These are phyloP conservation scores for Blakeslea trispora DNA, from an alignment of 371 early-diverging fungal species.

Conservation along the genomic window DNA sequence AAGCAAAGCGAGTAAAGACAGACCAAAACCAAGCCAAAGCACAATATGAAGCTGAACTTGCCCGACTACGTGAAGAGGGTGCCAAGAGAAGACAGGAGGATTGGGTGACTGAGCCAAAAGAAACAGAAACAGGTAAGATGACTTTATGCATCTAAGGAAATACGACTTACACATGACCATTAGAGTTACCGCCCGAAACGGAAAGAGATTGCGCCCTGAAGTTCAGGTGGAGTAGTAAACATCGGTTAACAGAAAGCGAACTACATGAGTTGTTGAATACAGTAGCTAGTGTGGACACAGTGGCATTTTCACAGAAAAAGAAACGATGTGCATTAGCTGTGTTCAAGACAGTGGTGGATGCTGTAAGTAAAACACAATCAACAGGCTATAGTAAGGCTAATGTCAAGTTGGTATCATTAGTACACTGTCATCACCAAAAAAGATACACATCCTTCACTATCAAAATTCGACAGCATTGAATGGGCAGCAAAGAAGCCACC, in stretches of 20 bases:
- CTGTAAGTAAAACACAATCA: slow-evolving; percentile 32
- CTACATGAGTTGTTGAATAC: slow-evolving; percentile 26
- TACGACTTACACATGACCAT: neutral
- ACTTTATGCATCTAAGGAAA: too few relatives aligned
- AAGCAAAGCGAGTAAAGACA: slow-evolving; percentile 38
- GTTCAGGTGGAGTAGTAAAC: slow-evolving; percentile 51
- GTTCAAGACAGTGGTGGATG: slow-evolving; percentile 49
- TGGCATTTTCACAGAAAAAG: slow-evolving; percentile 41
- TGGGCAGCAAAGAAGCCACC: slow-evolving; percentile 51
- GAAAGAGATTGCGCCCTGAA: slow-evolving; percentile 49
- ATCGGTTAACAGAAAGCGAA: slow-evolving; percentile 34
- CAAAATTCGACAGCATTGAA: slow-evolving; percentile 39
- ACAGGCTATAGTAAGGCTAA: too few relatives aligned
- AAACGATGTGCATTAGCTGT: slow-evolving; percentile 44
- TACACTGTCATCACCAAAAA: slow-evolving; percentile 46
- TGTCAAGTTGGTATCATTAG: too few relatives aligned
- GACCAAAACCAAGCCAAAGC: slow-evolving; percentile 47
- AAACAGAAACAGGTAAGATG: slow-evolving; percentile 16
- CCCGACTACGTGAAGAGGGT: slow-evolving; percentile 44
- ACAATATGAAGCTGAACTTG: slow-evolving; percentile 43
- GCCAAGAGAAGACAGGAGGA: slow-evolving; percentile 44
- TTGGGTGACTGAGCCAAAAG: slow-evolving; percentile 33
- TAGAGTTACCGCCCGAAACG: slow-evolving; percentile 30
- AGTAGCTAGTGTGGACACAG: slow-evolving; percentile 38
- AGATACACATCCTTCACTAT: slow-evolving; percentile 35